Base-by-base conservation (phyloP, 116 monocot species). In the Dioscorea cayenensis region DNA sequence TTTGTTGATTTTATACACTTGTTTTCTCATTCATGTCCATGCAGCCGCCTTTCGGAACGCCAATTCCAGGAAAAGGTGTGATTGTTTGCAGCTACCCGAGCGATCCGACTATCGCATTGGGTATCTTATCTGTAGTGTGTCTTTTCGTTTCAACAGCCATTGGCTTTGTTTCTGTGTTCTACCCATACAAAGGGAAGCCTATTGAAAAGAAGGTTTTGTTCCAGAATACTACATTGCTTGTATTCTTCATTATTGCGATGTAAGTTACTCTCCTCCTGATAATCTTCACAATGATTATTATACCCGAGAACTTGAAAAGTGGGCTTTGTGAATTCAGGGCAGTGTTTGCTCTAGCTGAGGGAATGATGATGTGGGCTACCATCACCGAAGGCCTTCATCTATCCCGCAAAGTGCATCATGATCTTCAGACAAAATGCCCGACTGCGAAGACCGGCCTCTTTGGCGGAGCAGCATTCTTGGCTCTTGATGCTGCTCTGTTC, bases 401-500 rank as follows among this genome's bases (percentile, higher is more conserved):
- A 6, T 49, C 19, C 11, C 38, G 23, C 22, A 94, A 87, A 43
- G 29, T 84, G 4, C 87, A 94, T 73, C 83, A 84, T 13, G 70
- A 83, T 58, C 50, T 75, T 29, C 28, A 66, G 0, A 61, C 68
- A 12, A 35, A 70, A 1, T 94, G 94, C 76, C 73, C 87, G 9
- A 94, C 94, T 1, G 84, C 94, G 10, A 94, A 94, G 85, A 90
- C 90, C 14, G 94, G 94, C 3, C 81, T 90, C 16, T 90, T 87
- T 61, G 94, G 90, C 11, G 90, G 94, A 3, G 94, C 83, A 16
- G 90, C 76, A 7, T 88, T 88, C 70, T 63, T 90, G 38, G 78
- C 85, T 17, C 90, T 94, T 0, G 85, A 90, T 60, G 81, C 90
- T 2, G 38, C 74, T 16, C 79, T 90, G 52, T 82, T 94, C 67